Base-by-base conservation (phyloP, 257 asterid species). In the Haberlea rhodopensis region DNA sequence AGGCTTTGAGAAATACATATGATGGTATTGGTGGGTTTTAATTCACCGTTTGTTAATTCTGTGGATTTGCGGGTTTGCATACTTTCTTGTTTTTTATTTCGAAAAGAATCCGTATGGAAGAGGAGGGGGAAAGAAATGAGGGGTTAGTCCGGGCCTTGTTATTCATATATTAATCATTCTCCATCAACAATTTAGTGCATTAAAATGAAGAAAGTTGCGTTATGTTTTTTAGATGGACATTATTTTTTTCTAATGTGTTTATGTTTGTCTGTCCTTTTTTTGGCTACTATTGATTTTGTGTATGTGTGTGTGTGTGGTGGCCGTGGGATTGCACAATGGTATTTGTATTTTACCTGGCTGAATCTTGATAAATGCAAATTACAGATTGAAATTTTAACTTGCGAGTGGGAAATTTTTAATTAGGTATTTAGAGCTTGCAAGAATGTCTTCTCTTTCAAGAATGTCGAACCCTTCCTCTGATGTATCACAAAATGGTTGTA, bases 371-470 rank as follows among this genome's bases (percentile, higher is more conserved):
- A 60, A 29, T 62, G 78, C 72, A 68, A 74, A 68, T 32, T 56
- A 40, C 8, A 16, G 19, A 63, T 53, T 9, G 64, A 71, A 62
- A 29, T 10, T 6, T 25, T 15, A 46, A 43, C 32, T 26, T 21
- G n/a, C 16, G 10, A 13, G 43, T 60, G 46, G 27, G 21, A 61
- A 60, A 9, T 24, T 53, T 15, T 55, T 43, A 43, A 3, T 29
- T 53, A 26, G 58, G 52, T 40, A 37, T 60, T 22, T 16, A 53
- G 54, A 18, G 66, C 48, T 26, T 53, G 72, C 72, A 68, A 79
- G 73, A 60, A 85, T 85, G 91, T 70, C 88, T 32, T 45, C 63
- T 5, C 69, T 52, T 20, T 52, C 79, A 0, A 75, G 13, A 51
- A 13, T 16, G 51, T 43, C 51, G 0, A 43, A 43, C 51, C 51